Evolutionary conservation across 768 basidiomycete genomes (phyloP), one percentile per base, ranked within the genome.

Genomic region (Pleurotus pulmonarius): DNA sequence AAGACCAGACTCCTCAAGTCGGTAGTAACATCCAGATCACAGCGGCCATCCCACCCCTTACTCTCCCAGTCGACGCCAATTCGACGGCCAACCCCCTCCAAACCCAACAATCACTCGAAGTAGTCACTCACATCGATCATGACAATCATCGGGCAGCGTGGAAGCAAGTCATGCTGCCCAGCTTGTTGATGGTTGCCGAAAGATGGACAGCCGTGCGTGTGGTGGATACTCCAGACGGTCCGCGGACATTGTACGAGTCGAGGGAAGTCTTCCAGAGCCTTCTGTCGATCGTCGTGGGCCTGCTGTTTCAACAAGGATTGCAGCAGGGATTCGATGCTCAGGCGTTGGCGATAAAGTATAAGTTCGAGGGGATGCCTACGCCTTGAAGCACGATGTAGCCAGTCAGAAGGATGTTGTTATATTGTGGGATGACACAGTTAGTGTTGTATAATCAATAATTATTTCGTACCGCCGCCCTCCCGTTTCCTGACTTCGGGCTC

Each of bases 401-500:
- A 3, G 8, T 11, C 29, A 29, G 29, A 29, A 29, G 11, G 29
- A 29, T 29, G 29, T 20, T 20, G 20, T 34, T 34, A 34, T 34
- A 11, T 9, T 34, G 29, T 11, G 29, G 29, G 29, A 11, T 34
- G 9, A 34, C 29, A 34, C 29, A 34, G 29, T 34, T 34, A 34
- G 29, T 34, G 29, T 12, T 44, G 43, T 16, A 44, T 44, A 12
- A 16, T 16, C 16, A 15, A 47, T 15, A 47, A 8, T 22, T 55
- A 55, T 18, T 59, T 59, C 46, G 29, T 66, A 13, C 47, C 61
- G 11, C 59, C 58, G 3, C 53, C 60, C 3, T 54, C 55, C 12
- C 12, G 62, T 16, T 62, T 59, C 40, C 69, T 56, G 24, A 76
- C 69, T 34, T 71, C 70, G 4, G 73, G 72, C 18, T 76, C 72